Percentiles rank a stretch among this genome's conserved stretches.
These are phyloP conservation scores for Primulina huaijiensis DNA, from an alignment of 257 asterid species.

Conservation along the genomic window DNA sequence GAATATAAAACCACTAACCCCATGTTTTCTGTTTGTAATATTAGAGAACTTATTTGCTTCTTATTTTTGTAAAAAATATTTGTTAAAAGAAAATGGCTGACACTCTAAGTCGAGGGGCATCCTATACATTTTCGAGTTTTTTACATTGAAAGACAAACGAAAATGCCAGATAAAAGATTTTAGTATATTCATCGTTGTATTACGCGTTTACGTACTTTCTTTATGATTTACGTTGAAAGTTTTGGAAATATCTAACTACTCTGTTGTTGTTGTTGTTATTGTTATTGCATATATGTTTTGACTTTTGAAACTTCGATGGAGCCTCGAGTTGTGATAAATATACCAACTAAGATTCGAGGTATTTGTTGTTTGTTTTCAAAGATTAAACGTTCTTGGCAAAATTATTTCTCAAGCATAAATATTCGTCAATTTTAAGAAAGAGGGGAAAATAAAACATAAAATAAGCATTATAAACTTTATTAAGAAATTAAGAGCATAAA, in stretches of 20 bases:
- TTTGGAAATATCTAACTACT: background rate
- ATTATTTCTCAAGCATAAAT: no score
- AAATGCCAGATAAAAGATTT: background rate
- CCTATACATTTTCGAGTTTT: background rate
- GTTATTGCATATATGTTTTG: background rate
- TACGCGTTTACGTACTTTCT: background rate
- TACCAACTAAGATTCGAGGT: no score
- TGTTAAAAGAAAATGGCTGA: conserved; percentile 2
- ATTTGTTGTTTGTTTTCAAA: no score
- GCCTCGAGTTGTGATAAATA: no score
- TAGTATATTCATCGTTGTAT: no score
- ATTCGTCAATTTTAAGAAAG: no score
- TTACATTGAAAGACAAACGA: no score
- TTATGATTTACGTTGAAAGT: background rate
- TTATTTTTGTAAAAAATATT: conserved; percentile 13
- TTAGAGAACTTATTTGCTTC: background rate
- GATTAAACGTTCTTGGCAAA: no score
- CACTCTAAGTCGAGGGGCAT: conserved; percentile 6
- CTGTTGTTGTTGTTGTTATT: background rate
- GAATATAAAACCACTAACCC: conserved; percentile 22
- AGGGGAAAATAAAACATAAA: no score
- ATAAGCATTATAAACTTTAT: no score
- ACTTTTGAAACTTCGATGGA: no score
- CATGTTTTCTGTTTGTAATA: conserved; percentile 7
- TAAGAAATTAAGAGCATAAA: no score